Evolutionary conservation across 2,329 filamentous ascomycete genomes (phyloP), one percentile per base, ranked within the genome.

Genomic region (Teratosphaeria epicoccoides): DNA sequence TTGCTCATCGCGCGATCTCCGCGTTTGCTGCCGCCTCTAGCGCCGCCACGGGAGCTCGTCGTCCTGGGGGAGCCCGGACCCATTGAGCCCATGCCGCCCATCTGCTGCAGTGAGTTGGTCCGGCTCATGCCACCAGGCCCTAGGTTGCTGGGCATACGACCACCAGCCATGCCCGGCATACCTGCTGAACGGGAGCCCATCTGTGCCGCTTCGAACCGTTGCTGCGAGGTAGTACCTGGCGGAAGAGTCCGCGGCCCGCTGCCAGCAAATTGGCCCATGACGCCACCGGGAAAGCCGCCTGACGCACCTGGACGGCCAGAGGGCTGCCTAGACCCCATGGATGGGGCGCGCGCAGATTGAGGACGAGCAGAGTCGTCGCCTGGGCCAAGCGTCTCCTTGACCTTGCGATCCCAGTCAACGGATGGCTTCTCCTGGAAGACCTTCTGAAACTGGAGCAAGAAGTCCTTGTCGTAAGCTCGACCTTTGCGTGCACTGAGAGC

Each of bases 341-440:
- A 69, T 37, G 76, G 72, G 17, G 75, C 65, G 74, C 64, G 85
- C 24, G 63, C 85, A 71, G 50, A 52, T 20, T 3, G 24, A 12
- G 46, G 29, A 69, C 70, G 85, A 75, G 71, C 87, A 72, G 81
- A 81, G 45, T 53, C 58, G 33, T 40, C 33, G 14, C 46, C 46
- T 48, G 63, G 59, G 52, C 91, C 91, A 59, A 98, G 70, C 75
- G 85, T 77, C 72, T 86, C 84, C 79, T 91, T 78, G 55, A 98
- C 83, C 65, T 93, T 90, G 59, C 84, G 78, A 66, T 94, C 87
- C 81, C 95, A 98, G 66, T 97, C 91, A 43, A 90, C 71, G 0
- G 89, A 95, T 12, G 93, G 93, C 73, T 96, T 94, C 76, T 98
- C 93, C 57, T 88, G 94, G 73, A 96, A 98, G 20, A 95, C 88